Evolutionary conservation across 495 filamentous ascomycete species (phyloP).

Genomic region (Corynascus novoguineensis): DNA sequence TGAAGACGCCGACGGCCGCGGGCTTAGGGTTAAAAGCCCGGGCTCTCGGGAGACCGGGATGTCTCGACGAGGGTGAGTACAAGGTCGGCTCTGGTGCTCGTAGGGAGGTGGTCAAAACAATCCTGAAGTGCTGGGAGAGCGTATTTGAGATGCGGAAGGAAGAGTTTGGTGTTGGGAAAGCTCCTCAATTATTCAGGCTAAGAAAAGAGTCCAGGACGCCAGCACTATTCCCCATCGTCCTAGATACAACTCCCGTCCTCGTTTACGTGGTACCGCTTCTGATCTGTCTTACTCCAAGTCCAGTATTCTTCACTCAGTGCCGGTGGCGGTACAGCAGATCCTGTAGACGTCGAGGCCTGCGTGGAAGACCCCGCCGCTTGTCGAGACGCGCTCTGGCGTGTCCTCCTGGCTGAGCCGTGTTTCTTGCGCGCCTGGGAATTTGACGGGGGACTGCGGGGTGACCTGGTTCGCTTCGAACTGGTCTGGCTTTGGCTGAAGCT

Average conservation of each 20-base stretch:
- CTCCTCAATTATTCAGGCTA: background rate
- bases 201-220: background rate
- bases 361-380: slow-evolving; percentile 7
- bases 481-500: slow-evolving; percentile 9
- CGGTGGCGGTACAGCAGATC: slow-evolving; percentile 10
- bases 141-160: background rate
- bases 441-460: slow-evolving; percentile 11
- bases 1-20: no score
- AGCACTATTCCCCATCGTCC: background rate
- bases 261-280: slow-evolving; percentile 5
- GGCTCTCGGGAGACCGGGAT: background rate
- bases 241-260: slow-evolving; percentile 8
- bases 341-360: slow-evolving; percentile 9
- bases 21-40: no score
- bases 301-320: slow-evolving; percentile 9
- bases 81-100: slow-evolving; percentile 9
- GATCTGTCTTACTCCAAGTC: slow-evolving; percentile 4
- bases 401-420: slow-evolving; percentile 1
- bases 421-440: slow-evolving; percentile 12
- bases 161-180: no score
- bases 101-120: slow-evolving; percentile 4
- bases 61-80: slow-evolving; percentile 6
- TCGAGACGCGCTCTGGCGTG: slow-evolving; percentile 13
- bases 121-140: background rate
- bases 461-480: slow-evolving; percentile 10